Evolutionary conservation across 2,329 filamentous ascomycete genomes (phyloP), one percentile per base, ranked within the genome.

Genomic region (Diaporthe eres): DNA sequence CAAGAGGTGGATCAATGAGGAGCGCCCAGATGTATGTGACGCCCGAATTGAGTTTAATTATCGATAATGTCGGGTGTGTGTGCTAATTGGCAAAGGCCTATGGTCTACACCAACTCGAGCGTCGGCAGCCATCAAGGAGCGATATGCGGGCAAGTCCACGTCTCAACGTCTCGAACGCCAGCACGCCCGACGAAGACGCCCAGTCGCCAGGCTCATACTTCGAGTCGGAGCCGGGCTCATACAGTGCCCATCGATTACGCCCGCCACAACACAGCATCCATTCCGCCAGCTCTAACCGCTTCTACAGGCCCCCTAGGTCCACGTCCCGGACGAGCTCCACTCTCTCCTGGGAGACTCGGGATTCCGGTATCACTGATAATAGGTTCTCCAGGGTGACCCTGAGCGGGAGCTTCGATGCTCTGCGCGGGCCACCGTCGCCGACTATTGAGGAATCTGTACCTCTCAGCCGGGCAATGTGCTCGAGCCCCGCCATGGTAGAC

Each of bases 391-490:
- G 31, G 28, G 31, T 37, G 31, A 51, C 17, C 22, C 31, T 25
- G 31, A 51, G 47, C 31, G 44, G 31, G 28, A 68, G 63, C 44
- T 37, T 51, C 13, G 44, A 49, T 37, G 47, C 47, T 25, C 63
- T 68, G 8, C 63, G 28, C 10, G 63, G 49, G 47, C 42, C 63
- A 10, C 47, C 44, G 17, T 51, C 47, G 44, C 63, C 63, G 31
- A 15, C 63, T 7, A 51, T 68, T 6, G 63, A 68, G 1, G 44
- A 68, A 17, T 25, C 28, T 10, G 28, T 68, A 47, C 44, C 63
- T 68, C 19, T 51, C n/a, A 67, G 63, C 63, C 28, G 44, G 63
- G 31, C 12, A 17, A 68, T 68, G 63, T 51, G 44, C 22, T 68
- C 63, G 19, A 68, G 31, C 9, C 44, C 61, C 28, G 22, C 63